Percentiles rank a stretch among this genome's conserved stretches.
Conservation (phyloP, 2,329 filamentous ascomycete genomes). For the Chaetomium sp. region DNA sequence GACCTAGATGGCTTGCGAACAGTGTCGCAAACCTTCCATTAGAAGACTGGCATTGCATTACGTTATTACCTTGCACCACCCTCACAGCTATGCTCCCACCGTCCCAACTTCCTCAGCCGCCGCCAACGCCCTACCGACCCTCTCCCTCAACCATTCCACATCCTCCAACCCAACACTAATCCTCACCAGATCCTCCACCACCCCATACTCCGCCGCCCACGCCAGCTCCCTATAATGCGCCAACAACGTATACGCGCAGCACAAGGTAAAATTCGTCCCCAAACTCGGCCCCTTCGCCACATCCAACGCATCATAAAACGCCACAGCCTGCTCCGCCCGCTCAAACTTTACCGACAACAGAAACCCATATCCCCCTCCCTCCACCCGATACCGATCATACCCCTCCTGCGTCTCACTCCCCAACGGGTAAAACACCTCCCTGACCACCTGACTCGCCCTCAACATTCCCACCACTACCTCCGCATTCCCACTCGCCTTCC, state of each 20-base stretch:
- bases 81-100: not conserved
- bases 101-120: constrained; percentile 2
- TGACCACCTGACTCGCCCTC: not conserved
- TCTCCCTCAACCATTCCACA: constrained; percentile 13
- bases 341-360: constrained; percentile 17
- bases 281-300: constrained; percentile 23
- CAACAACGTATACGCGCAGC: constrained; percentile 21
- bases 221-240: constrained; percentile 21
- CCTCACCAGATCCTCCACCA: constrained; percentile 21
- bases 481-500: constrained; percentile 14
- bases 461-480: constrained; percentile 7
- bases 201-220: constrained; percentile 20
- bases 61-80: not conserved
- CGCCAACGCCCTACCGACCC: constrained; percentile 14
- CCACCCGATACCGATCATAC: constrained; percentile 12
- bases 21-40: too few relatives aligned
- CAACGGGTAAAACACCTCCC: constrained; percentile 19
- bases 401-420: constrained; percentile 7
- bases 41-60: too few relatives aligned
- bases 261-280: constrained; percentile 22
- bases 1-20: too few relatives aligned
- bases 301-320: constrained; percentile 19
- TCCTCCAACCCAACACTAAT: constrained; percentile 23
- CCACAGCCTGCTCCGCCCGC: constrained; percentile 4
- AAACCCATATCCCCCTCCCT: constrained; percentile 16